These are phyloP conservation scores for Knoxdaviesia proteae DNA, from an alignment of 2,329 filamentous ascomycete genomes.

Conservation along the genomic window DNA sequence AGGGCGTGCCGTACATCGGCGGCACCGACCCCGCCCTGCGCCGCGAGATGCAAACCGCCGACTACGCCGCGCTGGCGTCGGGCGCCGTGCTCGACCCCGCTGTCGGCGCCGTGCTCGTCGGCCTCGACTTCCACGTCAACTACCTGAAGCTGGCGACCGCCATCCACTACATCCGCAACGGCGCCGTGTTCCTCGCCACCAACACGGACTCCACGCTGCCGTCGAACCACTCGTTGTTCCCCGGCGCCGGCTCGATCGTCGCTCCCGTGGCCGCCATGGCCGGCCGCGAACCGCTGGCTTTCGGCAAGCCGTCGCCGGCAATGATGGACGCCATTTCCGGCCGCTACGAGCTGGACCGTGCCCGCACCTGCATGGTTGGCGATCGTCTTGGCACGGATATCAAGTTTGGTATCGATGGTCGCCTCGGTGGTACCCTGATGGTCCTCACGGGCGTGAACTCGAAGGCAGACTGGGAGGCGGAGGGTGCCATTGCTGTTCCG, in stretches of 20 bases:
- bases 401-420: constrained; percentile 78
- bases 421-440: constrained; percentile 73
- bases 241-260: constrained; percentile 69
- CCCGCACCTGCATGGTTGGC: constrained; percentile 82
- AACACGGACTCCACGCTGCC: constrained; percentile 86
- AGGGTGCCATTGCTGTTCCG: constrained; percentile 49
- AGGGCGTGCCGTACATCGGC: constrained; percentile 62
- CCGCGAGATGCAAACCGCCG: constrained; percentile 58
- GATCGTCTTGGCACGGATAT: constrained; percentile 92
- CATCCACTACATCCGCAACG: constrained; percentile 65
- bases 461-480: constrained; percentile 62
- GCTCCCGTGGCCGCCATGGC: constrained; percentile 59
- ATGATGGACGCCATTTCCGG: constrained; percentile 99
- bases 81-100: constrained; percentile 61
- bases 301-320: constrained; percentile 91
- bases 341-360: constrained; percentile 74
- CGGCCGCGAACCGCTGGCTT: constrained; percentile 46
- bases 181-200: constrained; percentile 76
- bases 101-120: constrained; percentile 74
- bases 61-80: constrained; percentile 62
- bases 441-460: constrained; percentile 79
- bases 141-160: constrained; percentile 79
- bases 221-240: constrained; percentile 63
- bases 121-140: constrained; percentile 85
- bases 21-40: constrained; percentile 65